Conservation (phyloP, 1,284 basidiomycete species). For the Sporisorium sorghi region DNA sequence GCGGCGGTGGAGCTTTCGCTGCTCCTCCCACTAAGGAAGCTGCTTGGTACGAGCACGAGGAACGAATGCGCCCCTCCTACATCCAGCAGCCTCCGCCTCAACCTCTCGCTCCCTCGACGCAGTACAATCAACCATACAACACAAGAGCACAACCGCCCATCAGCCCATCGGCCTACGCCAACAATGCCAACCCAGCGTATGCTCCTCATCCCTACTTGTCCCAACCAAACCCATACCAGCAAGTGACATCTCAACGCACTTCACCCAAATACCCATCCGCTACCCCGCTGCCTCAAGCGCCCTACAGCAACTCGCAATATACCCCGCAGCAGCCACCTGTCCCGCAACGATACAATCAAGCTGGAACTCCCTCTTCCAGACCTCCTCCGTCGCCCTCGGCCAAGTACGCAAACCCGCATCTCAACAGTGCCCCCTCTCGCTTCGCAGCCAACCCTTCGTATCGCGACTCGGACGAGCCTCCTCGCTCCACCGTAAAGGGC, state of each 20-base stretch:
- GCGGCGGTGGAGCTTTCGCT: slow-evolving; percentile 13
- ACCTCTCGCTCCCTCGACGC: slow-evolving; percentile 23
- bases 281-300: slow-evolving; percentile 7
- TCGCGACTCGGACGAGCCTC: slow-evolving; percentile 29
- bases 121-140: slow-evolving; percentile 34
- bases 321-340: slow-evolving; percentile 25
- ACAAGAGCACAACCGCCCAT: slow-evolving; percentile 21
- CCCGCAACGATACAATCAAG: slow-evolving; percentile 26
- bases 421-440: slow-evolving; percentile 46
- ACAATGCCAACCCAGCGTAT: slow-evolving; percentile 15
- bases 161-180: slow-evolving; percentile 30
- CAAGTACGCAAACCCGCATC: slow-evolving; percentile 43
- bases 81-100: slow-evolving; percentile 50
- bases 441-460: slow-evolving; percentile 31
- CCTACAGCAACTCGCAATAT: slow-evolving; percentile 20
- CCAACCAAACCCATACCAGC: slow-evolving; percentile 21
- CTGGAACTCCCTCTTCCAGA: slow-evolving; percentile 14
- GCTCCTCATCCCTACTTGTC: slow-evolving; percentile 14
- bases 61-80: slow-evolving; percentile 61
- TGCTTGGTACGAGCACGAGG: slow-evolving; percentile 64
- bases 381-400: slow-evolving; percentile 43
- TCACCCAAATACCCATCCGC: slow-evolving; percentile 12
- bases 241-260: slow-evolving; percentile 18
- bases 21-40: slow-evolving; percentile 43
- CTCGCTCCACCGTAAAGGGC: slow-evolving; percentile 45